These are phyloP conservation scores for Boletus subparvulus DNA, from an alignment of 768 basidiomycete genomes.

Conservation along the genomic window DNA sequence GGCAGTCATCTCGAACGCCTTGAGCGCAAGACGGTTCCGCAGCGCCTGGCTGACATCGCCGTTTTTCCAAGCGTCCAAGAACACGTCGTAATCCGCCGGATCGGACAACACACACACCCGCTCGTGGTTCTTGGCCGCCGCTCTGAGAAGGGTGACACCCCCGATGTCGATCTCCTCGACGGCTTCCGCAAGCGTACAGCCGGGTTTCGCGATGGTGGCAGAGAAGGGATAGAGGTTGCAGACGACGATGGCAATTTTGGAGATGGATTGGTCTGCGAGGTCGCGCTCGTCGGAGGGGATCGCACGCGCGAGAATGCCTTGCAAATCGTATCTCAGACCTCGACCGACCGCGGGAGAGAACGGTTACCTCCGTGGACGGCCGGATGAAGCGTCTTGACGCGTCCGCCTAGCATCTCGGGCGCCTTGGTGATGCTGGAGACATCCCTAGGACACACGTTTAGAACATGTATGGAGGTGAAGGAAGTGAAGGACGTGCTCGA, in stretches of 20 bases:
- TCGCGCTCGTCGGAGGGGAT: conserved; percentile 90
- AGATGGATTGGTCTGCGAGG: conserved; percentile 77
- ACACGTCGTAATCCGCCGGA: conserved; percentile 81
- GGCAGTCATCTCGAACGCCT: conserved; percentile 97
- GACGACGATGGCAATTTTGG: conserved; percentile 93
- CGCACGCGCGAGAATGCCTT: conserved; percentile 91
- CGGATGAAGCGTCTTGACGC: conserved; percentile 98
- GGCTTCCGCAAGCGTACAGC: conserved; percentile 87
- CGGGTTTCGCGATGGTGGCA: conserved; percentile 82
- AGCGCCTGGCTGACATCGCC: conserved; percentile 72
- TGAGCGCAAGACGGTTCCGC: conserved; percentile 81
- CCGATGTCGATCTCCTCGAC: conserved; percentile 99
- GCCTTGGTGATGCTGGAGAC: conserved; percentile 97
- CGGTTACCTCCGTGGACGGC: conserved; percentile 90
- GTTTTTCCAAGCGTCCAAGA: conserved; percentile 74
- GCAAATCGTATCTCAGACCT: conserved; percentile 5
- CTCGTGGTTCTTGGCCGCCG: conserved; percentile 97
- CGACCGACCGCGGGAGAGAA: neutral
- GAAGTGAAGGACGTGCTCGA: conserved; percentile 65
- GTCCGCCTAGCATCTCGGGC: conserved; percentile 97
- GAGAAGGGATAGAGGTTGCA: conserved; percentile 99
- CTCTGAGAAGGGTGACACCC: conserved; percentile 94
- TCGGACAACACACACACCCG: conserved; percentile 89
- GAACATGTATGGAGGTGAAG: conserved; percentile 1
- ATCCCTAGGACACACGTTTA: conserved; percentile 57